phyloP scores from a whole-genome alignment of 345 rosid genomes.

The Cardamine resedifolia region DNA sequence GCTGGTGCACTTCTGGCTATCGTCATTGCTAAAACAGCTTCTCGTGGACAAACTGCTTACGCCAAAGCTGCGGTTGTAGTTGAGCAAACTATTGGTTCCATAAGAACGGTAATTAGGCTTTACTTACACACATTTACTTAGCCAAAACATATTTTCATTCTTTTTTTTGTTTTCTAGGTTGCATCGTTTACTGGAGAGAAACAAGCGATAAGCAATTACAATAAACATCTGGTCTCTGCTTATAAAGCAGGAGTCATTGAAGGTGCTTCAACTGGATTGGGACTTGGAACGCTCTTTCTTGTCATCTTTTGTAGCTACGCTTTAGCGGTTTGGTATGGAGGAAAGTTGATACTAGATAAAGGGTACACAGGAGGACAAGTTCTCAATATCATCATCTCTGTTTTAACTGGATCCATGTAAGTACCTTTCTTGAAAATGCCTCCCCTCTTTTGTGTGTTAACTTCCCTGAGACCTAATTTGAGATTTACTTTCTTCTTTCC shows the following conservation, averaged over 20 bases:
- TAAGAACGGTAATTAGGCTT: too few relatives aligned
- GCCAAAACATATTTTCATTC: too few relatives aligned
- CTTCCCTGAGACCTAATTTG: background rate
- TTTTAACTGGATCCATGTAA: slow-evolving; percentile 80
- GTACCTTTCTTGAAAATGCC: slow-evolving; percentile 12
- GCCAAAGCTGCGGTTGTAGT: slow-evolving; percentile 71
- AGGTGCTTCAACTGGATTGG: slow-evolving; percentile 42
- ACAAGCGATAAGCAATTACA: slow-evolving; percentile 40
- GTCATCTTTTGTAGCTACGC: slow-evolving; percentile 50
- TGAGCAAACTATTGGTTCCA: slow-evolving; percentile 64
- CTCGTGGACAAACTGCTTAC: slow-evolving; percentile 69
- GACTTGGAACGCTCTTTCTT: background rate
- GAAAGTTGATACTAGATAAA: slow-evolving; percentile 66
- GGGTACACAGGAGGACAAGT: slow-evolving; percentile 78
- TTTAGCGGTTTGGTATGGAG: slow-evolving; percentile 82
- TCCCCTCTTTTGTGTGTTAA: background rate
- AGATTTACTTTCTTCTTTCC: background rate
- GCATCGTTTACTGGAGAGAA: slow-evolving; percentile 91
- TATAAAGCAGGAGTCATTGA: slow-evolving; percentile 64
- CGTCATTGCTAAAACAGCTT: slow-evolving; percentile 55
- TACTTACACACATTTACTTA: too few relatives aligned
- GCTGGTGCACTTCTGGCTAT: slow-evolving; percentile 61
- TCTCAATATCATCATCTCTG: slow-evolving; percentile 66
- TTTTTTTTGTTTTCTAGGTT: slow-evolving; percentile 48
- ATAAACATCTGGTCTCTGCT: slow-evolving; percentile 7